Evolutionary conservation across 345 rosid genomes (phyloP).

Genomic region (Citrus mangshanensis): DNA sequence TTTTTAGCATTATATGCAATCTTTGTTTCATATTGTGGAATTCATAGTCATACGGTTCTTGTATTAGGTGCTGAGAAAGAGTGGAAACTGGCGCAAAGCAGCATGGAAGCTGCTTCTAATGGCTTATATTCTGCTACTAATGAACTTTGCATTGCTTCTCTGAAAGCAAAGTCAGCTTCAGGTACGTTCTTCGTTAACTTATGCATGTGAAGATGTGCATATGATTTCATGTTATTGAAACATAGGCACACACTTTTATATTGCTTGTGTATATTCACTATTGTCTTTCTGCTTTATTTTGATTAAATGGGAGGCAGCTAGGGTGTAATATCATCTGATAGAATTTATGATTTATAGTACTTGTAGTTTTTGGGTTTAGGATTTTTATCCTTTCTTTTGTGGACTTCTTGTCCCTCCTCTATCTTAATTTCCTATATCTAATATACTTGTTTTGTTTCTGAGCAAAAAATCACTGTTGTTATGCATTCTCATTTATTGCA

Average conservation of each 20-base stretch:
- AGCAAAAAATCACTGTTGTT: no score
- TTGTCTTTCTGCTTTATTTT: no score
- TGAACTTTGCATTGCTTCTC: slow-evolving; percentile 70
- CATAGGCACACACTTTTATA: neutral
- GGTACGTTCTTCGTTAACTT: slow-evolving; percentile 39
- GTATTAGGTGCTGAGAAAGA: slow-evolving; percentile 69
- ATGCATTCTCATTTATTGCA: slow-evolving; percentile 26
- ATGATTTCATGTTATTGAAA: slow-evolving; percentile 7
- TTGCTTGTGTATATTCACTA: neutral
- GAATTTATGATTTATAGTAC: no score
- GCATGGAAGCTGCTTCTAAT: slow-evolving; percentile 75
- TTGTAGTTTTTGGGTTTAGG: no score
- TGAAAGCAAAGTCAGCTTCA: slow-evolving; percentile 83
- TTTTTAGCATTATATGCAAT: slow-evolving; percentile 3
- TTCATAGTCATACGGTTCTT: slow-evolving; percentile 15
- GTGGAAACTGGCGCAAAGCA: slow-evolving; percentile 80
- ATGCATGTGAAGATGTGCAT: neutral
- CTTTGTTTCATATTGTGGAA: slow-evolving; percentile 1
- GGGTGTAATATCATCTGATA: no score
- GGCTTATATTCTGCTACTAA: slow-evolving; percentile 68
- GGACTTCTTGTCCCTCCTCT: no score
- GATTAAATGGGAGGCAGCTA: no score
- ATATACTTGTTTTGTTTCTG: no score
- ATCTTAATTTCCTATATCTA: no score
- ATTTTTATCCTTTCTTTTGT: no score